Base-by-base conservation (phyloP, 345 rosid species). In the Passiflora organensis region DNA sequence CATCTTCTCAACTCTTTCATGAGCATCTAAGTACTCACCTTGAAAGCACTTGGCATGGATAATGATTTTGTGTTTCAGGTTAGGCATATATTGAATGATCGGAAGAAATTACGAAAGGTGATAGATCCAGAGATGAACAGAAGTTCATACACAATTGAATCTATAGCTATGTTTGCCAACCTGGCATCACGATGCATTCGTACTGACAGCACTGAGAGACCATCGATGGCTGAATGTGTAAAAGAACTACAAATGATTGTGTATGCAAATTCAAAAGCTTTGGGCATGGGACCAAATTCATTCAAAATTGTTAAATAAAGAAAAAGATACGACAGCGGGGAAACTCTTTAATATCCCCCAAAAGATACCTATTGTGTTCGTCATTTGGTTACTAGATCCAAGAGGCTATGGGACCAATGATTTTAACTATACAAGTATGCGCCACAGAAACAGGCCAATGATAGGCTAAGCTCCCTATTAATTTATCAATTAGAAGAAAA, bases 151-250 rank as follows among this genome's bases (percentile, higher is more conserved):
- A 74, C 82, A 54, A 69, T 86, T 71, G 93, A 88, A 72, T 82
- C 96, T 10, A 51, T 86, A 75, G 78, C 85, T 57, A 86, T 88
- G 93, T 91, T 88, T 67, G 90, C 96, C 49, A 81, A 88, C 68
- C 59, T 91, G 53, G 98, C 96, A 65, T 88, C 96, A 19, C 80
- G 98, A n/a, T 88, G 98, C 43, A 86, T 91, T 51, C 93, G 91
- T 28, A 66, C 68, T 39, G 96, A 86, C 62, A 86, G 98, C 59
- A 72, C 73, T n/a, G 93, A 88, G 69, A 73, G 98, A 55, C 96
- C 98, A 47, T 71, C 84, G 0, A 87, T 91, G 78, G 69, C 63
- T n/a, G 95, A 86, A 64, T 91, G 95, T 63, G 65, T 84, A 43
- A 86, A 81, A 68, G 95, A 91, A 73, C 84, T 91, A 62, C 95